Base-by-base conservation (phyloP, 768 basidiomycete genomes). In the Suillus clintonianus region DNA sequence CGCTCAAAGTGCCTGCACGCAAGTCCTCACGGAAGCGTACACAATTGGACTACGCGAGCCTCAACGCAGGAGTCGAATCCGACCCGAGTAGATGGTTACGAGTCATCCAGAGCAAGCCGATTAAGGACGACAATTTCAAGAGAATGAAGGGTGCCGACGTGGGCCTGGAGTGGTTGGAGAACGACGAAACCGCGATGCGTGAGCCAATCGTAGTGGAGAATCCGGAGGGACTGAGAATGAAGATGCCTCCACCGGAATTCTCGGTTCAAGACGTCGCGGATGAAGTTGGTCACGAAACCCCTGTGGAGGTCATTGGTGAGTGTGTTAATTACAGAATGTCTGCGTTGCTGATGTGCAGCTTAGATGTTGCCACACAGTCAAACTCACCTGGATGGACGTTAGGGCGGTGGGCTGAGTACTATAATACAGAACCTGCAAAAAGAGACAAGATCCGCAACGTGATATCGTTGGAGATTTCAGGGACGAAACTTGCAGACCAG, bases 401-500 rank as follows among this genome's bases (percentile, higher is more conserved):
- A 4, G 89, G 85, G 9, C 90, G 87, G 76, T 99, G 97, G 97
- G 92, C 90, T 5, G 89, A 90, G 64, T 97, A 97, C 72, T 92
- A 89, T 74, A 82, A 86, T 64, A 80, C 85, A 15, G 87, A 91
- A 22, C 82, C 88, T 0, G 79, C 83, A 7, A 80, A 83, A 50
- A 86, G 91, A 60, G 93, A 96, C 72, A 97, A 94, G 74, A 87
- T 97, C 39, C 87, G 90, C 65, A 99, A 99, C 71, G 94, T 99
- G 36, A 99, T 99, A 61, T 95, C 94, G 3, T 79, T 99, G 57
- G 97, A 99, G 74, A 89, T 99, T 30, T 93, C 93, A 2, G 94
- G 92, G 8, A 95, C 94, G 4, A 80, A 85, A 58, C 82, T 99
- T 8, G 90, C 89, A 10, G 86, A 92, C 67, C 83, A 84, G 73